Conservation (phyloP, 2,329 filamentous ascomycete genomes). For the Ophiocordyceps camponoti-saundersi region DNA sequence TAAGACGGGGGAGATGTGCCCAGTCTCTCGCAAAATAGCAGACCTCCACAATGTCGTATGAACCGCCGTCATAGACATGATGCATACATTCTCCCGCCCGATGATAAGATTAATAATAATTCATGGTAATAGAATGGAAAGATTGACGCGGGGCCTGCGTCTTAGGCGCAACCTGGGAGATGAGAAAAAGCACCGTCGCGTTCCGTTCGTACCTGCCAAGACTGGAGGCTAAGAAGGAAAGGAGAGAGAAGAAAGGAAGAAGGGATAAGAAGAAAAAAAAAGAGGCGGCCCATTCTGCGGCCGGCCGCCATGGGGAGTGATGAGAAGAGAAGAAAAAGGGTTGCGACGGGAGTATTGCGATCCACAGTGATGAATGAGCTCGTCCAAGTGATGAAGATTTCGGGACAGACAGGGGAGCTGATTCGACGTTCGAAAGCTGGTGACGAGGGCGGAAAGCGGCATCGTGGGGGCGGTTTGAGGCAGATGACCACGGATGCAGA, state of each 20-base stretch:
- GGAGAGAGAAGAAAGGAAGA: too few species aligned
- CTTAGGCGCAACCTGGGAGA: background rate
- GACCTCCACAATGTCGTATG: background rate
- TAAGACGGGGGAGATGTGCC: background rate
- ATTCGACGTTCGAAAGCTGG: conserved; percentile 1
- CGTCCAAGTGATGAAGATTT: background rate
- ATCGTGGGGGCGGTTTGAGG: conserved; percentile 2
- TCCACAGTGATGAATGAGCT: background rate
- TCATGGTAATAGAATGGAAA: background rate
- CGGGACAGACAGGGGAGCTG: conserved; percentile 4
- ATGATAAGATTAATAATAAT: background rate
- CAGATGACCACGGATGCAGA: conserved; percentile 4
- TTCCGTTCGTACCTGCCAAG: conserved; percentile 9
- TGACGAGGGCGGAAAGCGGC: conserved; percentile 1
- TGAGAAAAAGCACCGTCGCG: background rate
- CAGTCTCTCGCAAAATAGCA: background rate
- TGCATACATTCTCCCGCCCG: background rate
- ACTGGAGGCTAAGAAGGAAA: conserved; percentile 1
- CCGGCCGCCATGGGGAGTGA: background rate
- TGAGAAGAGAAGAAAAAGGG: background rate
- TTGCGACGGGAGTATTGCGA: background rate
- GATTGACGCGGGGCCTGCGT: background rate
- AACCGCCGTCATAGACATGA: background rate
- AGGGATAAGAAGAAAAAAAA: background rate
- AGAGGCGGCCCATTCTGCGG: conserved; percentile 5